These are phyloP conservation scores for Botryotinia calthae DNA, from an alignment of 2,329 filamentous ascomycete genomes.

Conservation along the genomic window DNA sequence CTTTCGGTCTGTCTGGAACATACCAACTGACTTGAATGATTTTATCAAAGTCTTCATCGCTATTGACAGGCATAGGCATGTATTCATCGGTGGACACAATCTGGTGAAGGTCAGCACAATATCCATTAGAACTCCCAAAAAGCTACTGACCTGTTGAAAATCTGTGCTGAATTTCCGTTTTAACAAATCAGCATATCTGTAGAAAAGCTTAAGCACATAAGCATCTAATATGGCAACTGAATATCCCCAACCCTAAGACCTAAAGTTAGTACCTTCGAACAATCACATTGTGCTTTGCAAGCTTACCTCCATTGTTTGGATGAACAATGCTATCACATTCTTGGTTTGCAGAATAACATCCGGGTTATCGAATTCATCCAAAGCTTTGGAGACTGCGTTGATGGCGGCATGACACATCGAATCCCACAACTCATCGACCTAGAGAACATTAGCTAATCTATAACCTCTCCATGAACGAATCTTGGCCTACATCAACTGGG, in stretches of 20 bases:
- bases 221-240: conserved; percentile 77
- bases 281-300: background rate
- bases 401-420: conserved; percentile 93
- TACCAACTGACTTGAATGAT: conserved; percentile 98
- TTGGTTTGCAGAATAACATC: conserved; percentile 94
- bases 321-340: conserved; percentile 86
- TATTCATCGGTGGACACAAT: conserved; percentile 93
- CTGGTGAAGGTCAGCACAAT: conserved; percentile 40
- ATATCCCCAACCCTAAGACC: conserved; percentile 77
- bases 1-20: conserved; percentile 71
- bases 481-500: conserved; percentile 66
- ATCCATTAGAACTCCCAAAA: background rate
- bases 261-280: conserved; percentile 16
- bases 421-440: conserved; percentile 98
- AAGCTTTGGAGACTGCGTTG: conserved; percentile 72
- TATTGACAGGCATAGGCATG: conserved; percentile 98
- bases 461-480: background rate
- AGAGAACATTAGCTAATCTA: conserved; percentile 25
- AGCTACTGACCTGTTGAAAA: conserved; percentile 74
- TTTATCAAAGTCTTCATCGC: conserved; percentile 87
- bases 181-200: conserved; percentile 88
- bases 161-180: conserved; percentile 92
- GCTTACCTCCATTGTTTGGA: conserved; percentile 92
- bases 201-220: conserved; percentile 78
- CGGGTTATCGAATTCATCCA: conserved; percentile 79